phyloP scores from a whole-genome alignment of 2,329 filamentous ascomycete genomes.

The Fusarium ambrosium region DNA sequence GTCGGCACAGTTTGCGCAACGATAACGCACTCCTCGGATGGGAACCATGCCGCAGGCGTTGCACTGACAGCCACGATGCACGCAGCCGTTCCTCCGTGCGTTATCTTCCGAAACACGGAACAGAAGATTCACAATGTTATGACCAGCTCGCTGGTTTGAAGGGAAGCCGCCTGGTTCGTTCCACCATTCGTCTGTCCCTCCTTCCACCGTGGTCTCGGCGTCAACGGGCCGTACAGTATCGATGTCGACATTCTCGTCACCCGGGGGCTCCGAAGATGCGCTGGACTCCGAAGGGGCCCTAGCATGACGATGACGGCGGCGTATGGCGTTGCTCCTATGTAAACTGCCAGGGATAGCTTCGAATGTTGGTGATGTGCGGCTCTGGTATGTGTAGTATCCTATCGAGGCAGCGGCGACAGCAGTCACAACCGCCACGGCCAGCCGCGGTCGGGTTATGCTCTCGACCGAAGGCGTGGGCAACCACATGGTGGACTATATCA shows the following conservation, averaged over 20 bases:
- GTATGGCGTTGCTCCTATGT: constrained; percentile 77
- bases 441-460: constrained; percentile 66
- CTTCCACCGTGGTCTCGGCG: constrained; percentile 56
- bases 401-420: constrained; percentile 69
- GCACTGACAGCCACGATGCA: constrained; percentile 92
- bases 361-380: constrained; percentile 43
- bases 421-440: constrained; percentile 69
- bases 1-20: constrained; percentile 95
- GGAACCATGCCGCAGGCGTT: constrained; percentile 90
- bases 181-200: constrained; percentile 66
- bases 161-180: constrained; percentile 59
- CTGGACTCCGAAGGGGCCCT: constrained; percentile 57
- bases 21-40: constrained; percentile 92
- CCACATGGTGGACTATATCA: constrained; percentile 59
- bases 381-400: constrained; percentile 70
- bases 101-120: constrained; percentile 97
- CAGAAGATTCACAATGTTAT: constrained; percentile 86
- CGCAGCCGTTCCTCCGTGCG: constrained; percentile 86
- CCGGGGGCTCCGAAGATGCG: constrained; percentile 56
- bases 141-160: constrained; percentile 69
- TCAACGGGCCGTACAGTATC: constrained; percentile 50
- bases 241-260: constrained; percentile 61
- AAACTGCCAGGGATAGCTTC: constrained; percentile 55
- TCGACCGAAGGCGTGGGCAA: constrained; percentile 64
- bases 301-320: constrained; percentile 60